These are phyloP conservation scores for Spergularia azorica DNA, from an alignment of 179 eudicot species.

Conservation along the genomic window DNA sequence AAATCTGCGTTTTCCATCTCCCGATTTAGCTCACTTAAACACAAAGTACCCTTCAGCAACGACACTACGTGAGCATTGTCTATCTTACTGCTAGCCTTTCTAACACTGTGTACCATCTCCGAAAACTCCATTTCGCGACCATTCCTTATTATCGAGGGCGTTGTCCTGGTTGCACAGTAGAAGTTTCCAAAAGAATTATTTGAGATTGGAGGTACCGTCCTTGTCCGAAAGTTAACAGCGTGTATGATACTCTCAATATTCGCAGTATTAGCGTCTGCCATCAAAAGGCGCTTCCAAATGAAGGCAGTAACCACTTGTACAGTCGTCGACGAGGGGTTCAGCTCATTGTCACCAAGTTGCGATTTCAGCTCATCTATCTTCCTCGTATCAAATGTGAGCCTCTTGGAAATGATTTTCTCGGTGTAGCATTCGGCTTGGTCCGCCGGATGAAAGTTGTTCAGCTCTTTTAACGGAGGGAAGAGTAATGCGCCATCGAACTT, in stretches of 20 bases:
- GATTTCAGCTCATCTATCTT: background rate
- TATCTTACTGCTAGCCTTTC: background rate
- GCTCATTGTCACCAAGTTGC: background rate
- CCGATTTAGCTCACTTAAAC: background rate
- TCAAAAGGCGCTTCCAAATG: background rate
- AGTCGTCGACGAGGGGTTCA: background rate
- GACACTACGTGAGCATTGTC: background rate
- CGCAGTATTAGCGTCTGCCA: background rate
- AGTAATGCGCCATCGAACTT: background rate
- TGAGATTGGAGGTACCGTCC: background rate
- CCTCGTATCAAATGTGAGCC: background rate
- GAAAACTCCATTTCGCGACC: background rate
- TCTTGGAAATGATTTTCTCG: background rate
- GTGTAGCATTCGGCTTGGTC: background rate
- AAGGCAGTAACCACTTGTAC: background rate
- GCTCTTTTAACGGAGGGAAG: background rate
- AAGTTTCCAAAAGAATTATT: background rate
- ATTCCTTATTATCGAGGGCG: background rate
- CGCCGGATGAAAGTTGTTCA: background rate
- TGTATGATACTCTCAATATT: background rate
- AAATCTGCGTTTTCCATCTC: background rate
- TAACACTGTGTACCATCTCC: background rate
- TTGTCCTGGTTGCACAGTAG: background rate
- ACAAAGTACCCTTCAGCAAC: background rate
- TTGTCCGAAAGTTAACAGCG: background rate